Evolutionary conservation across 2,329 filamentous ascomycete species (phyloP), one percentile per base, ranked within the genome.

Genomic region (Ophiocordyceps camponoti-floridani): DNA sequence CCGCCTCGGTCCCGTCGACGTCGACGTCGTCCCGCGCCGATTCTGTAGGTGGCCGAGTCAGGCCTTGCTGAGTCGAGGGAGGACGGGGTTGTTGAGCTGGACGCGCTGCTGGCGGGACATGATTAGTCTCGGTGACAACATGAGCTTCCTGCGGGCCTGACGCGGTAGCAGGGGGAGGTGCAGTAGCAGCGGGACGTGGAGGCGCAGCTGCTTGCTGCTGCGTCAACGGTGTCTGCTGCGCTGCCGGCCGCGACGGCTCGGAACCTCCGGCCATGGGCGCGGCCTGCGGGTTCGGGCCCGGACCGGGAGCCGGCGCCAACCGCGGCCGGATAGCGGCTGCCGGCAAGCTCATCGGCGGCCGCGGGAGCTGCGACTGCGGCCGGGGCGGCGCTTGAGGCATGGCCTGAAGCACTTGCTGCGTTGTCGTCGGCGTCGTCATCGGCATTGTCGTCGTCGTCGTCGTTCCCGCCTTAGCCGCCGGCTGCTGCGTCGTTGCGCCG

Each of bases 1-100:
- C 58, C 18, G 54, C 59, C 44, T 62, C 60, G 13, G 57, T 23
- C n/a, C n/a, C n/a, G n/a, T n/a, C 57, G 19, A 54, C 59, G 35
- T 61, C 58, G 45, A 61, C 59, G 44, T 62, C 50, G 27, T 53
- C 49, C 16, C 53, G 48, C 19, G 48, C 47, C 18, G 47, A 47
- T 14, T 44, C 45, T 12, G 54, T 53, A 35, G 52, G 47, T 23
- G 23, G 23, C 23, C 23, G 23, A 23, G 23, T 23, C 23, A 3
- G 23, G 23, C 5, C 23, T 23, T 23, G 23, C 45, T 44, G 18
- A 9, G 19, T 19, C 13, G 19, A 18, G 19, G 23, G 23, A 23
- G 23, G 23, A 23, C 23, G 23, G 5, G 23, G 23, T 23, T 23
- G 23, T 23, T 23, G 33, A 16, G 31, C 6, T 35, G 9, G 31